Base-by-base conservation (phyloP, 2,329 filamentous ascomycete species). In the Seiridium cupressi region DNA sequence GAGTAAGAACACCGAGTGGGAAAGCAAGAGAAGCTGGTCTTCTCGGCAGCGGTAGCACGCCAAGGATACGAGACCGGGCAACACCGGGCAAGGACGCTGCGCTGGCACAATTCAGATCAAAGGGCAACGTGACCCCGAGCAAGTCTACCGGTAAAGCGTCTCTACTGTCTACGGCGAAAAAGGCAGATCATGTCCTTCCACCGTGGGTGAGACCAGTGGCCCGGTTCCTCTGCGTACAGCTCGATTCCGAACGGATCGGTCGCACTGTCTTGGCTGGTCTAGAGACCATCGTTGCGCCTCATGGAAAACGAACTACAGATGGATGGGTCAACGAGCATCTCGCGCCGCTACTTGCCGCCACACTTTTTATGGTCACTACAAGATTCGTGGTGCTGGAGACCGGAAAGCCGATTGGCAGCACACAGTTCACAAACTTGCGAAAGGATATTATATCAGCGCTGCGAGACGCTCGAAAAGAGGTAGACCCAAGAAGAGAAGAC, bases 221-320 rank as follows among this genome's bases (percentile, higher is more conserved):
- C 7, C 84, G 89, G 32, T 83, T 82, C 60, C 73, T 96, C 9
- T 89, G 89, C 71, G 81, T 81, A 44, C 81, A 83, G 32, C 80
- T 92, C 8, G 79, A 81, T 1, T 84, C 87, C 0, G 81, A 84
- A 5, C 80, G 79, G 3, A 82, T 93, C 3, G 86, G 85, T 0
- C 89, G 90, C 0, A 90, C 92, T 58, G 83, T 96, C 0, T 84
- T 91, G 54, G 89, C 91, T 0, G 92, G 91, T 1, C 81, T 93
- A 56, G 89, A 89, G 78, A 75, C 78, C 18, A 81, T 85, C 54
- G 66, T 80, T 9, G 70, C 73, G 1, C 78, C 79, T 0, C 72
- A 73, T 10, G 80, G 81, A n/a, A 71, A 68, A 34, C 74, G 72
- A 44, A 78, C 78, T 56, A 71, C 79, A 60, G 78, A 86, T 63